phyloP scores from a whole-genome alignment of 352 stramenopile species.

The Pythium dissotocum region DNA sequence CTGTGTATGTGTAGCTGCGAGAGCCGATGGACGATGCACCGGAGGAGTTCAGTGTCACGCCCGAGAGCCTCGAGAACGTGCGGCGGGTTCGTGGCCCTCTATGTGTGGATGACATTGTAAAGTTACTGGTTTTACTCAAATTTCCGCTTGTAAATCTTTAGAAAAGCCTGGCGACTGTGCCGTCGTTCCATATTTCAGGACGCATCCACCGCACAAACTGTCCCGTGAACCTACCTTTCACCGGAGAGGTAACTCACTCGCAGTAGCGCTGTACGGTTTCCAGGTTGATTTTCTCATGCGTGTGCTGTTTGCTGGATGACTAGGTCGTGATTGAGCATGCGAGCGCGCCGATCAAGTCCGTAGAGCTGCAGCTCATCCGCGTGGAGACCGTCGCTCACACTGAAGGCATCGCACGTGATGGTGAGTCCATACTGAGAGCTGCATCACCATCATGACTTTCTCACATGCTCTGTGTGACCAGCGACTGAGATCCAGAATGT shows the following conservation, averaged over 20 bases:
- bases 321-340: slow-evolving; percentile 81
- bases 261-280: too few species aligned
- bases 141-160: slow-evolving; percentile 18
- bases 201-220: slow-evolving; percentile 89
- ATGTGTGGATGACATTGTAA: too few species aligned
- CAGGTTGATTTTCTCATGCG: too few species aligned
- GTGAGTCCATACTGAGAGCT: slow-evolving; percentile 30
- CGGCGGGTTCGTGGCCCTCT: slow-evolving; percentile 34
- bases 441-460: too few species aligned
- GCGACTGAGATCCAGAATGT: slow-evolving; percentile 95
- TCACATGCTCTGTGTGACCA: slow-evolving; percentile 17
- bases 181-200: slow-evolving; percentile 81
- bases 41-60: slow-evolving; percentile 81
- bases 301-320: not conserved
- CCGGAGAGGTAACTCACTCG: slow-evolving; percentile 68
- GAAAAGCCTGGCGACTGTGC: slow-evolving; percentile 58
- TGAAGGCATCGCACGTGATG: slow-evolving; percentile 79
- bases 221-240: slow-evolving; percentile 89
- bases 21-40: slow-evolving; percentile 65
- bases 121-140: not conserved
- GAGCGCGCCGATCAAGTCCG: slow-evolving; percentile 76
- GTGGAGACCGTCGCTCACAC: slow-evolving; percentile 83
- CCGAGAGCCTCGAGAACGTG: slow-evolving; percentile 85
- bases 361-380: slow-evolving; percentile 91
- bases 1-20: slow-evolving; percentile 33